phyloP scores from a whole-genome alignment of 2,329 filamentous ascomycete genomes.

The Alternaria triticimaculans region DNA sequence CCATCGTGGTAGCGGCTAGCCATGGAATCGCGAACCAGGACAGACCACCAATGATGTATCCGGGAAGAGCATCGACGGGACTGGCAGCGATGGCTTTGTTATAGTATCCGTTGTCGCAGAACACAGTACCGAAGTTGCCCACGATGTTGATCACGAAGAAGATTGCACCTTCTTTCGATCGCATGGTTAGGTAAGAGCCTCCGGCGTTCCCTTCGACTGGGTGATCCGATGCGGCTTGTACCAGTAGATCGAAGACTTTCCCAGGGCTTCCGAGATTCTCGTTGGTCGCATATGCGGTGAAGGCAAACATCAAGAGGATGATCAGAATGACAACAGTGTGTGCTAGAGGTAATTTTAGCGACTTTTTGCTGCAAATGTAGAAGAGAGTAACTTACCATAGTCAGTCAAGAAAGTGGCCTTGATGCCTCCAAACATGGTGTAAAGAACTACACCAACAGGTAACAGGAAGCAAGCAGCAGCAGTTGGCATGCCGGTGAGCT shows the following conservation, averaged over 20 bases:
- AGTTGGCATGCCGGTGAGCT: conserved; percentile 76
- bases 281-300: conserved; percentile 80
- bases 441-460: conserved; percentile 79
- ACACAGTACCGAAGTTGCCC: conserved; percentile 83
- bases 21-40: conserved; percentile 94
- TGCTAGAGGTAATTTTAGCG: conserved; percentile 48
- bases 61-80: conserved; percentile 83
- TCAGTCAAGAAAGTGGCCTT: conserved; percentile 76
- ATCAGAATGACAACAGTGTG: conserved; percentile 86
- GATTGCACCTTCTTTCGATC: conserved; percentile 77
- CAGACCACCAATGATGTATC: conserved; percentile 85
- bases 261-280: conserved; percentile 75
- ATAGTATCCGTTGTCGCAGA: conserved; percentile 86
- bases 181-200: conserved; percentile 88
- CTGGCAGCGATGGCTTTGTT: conserved; percentile 92
- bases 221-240: conserved; percentile 70
- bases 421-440: conserved; percentile 77
- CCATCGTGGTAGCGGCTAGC: conserved; percentile 88
- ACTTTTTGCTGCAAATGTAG: not conserved
- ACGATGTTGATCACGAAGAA: conserved; percentile 93
- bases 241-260: conserved; percentile 78
- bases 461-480: conserved; percentile 85
- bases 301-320: conserved; percentile 84
- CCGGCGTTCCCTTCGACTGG: conserved; percentile 80
- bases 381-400: conserved; percentile 54